Percentiles rank a stretch among this genome's conserved stretches.
Conservation (phyloP, 2,329 filamentous ascomycete genomes). For the Colletotrichum cordylinicola region DNA sequence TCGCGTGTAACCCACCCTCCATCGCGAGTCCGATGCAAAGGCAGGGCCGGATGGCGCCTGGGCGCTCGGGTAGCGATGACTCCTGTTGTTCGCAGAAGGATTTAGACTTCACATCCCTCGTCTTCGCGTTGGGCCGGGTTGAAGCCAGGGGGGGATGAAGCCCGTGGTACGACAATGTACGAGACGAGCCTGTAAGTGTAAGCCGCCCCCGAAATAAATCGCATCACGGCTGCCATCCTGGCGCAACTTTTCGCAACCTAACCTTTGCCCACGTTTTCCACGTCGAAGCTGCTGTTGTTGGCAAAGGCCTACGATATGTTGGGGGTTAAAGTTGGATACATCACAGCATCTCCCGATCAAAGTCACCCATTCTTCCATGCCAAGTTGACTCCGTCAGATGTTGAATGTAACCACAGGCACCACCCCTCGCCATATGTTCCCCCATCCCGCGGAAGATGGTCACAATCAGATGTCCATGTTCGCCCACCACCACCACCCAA, state of each 20-base stretch:
- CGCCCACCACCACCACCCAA: neutral
- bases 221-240: neutral
- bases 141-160: neutral
- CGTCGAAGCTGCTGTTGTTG: neutral
- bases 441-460: neutral
- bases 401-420: neutral
- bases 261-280: neutral
- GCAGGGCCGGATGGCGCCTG: neutral
- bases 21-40: neutral
- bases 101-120: slow-evolving; percentile 2
- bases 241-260: neutral
- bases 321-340: neutral
- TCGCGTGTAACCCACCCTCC: slow-evolving; percentile 7
- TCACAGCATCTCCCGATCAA: neutral
- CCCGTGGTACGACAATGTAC: neutral
- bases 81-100: neutral
- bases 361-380: neutral
- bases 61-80: neutral
- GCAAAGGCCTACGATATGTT: neutral
- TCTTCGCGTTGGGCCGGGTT: neutral
- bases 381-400: neutral
- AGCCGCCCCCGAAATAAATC: neutral
- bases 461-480: neutral
- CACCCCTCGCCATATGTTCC: neutral
- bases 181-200: neutral